phyloP scores from a whole-genome alignment of 768 basidiomycete species.

The Lentinula detonsa region DNA sequence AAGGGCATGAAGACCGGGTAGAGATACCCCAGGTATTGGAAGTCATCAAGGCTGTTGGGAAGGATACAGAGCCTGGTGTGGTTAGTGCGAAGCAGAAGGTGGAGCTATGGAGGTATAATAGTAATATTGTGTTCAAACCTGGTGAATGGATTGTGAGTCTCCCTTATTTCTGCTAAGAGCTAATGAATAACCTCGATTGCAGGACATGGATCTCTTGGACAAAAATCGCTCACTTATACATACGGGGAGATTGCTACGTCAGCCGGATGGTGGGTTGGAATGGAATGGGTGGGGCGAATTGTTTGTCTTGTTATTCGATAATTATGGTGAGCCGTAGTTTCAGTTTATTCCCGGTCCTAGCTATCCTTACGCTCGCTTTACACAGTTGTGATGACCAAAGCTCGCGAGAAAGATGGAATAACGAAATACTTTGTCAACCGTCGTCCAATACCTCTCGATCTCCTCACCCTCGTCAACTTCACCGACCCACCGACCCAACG shows the following conservation, averaged over 20 bases:
- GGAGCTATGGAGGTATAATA: constrained; percentile 81
- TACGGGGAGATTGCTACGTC: constrained; percentile 75
- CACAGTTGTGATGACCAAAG: constrained; percentile 85
- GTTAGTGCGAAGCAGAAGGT: constrained; percentile 83
- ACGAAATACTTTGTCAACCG: constrained; percentile 77
- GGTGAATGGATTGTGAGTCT: constrained; percentile 60
- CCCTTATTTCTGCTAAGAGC: not conserved
- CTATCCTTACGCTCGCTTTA: constrained; percentile 6
- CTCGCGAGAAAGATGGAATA: constrained; percentile 69
- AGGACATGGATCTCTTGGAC: constrained; percentile 80
- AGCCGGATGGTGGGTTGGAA: constrained; percentile 77
- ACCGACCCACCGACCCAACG: constrained; percentile 75
- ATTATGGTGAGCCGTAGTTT: constrained; percentile 62
- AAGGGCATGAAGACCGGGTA: constrained; percentile 73
- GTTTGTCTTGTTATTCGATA: constrained; percentile 89
- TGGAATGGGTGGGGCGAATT: constrained; percentile 91
- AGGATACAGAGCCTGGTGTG: constrained; percentile 85
- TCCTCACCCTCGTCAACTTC: constrained; percentile 82
- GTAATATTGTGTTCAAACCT: constrained; percentile 71
- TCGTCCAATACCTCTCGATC: constrained; percentile 89
- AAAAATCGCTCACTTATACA: constrained; percentile 80
- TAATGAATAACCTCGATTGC: not conserved
- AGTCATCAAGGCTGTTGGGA: constrained; percentile 79
- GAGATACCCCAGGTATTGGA: constrained; percentile 84
- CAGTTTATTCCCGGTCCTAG: not conserved